Percentiles rank a stretch among this genome's conserved stretches.
Conservation (phyloP, 2,329 filamentous ascomycete genomes). For the Coniochaeta sp. region DNA sequence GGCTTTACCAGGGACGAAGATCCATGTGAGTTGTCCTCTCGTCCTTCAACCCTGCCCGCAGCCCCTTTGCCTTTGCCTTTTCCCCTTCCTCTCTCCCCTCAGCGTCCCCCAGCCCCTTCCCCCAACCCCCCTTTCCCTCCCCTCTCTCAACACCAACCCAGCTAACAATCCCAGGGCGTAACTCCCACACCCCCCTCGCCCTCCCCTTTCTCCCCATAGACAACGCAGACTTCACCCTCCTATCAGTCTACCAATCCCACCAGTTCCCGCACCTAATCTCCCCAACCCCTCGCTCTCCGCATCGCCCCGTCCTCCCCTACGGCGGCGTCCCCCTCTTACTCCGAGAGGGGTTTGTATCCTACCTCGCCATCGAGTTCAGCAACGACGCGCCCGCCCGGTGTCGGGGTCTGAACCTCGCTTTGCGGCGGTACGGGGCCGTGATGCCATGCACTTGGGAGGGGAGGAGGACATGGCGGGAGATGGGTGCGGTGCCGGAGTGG, state of each 20-base stretch:
- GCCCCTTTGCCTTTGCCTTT: background rate
- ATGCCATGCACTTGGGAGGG: background rate
- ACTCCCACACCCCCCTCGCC: slow-evolving; percentile 8
- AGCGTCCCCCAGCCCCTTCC: background rate
- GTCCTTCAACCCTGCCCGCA: background rate
- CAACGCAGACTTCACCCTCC: slow-evolving; percentile 12
- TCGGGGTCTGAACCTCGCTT: background rate
- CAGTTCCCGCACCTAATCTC: slow-evolving; percentile 11
- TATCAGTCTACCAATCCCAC: slow-evolving; percentile 12
- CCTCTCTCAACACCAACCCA: slow-evolving; percentile 9
- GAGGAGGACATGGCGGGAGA: background rate
- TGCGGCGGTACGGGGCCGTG: background rate
- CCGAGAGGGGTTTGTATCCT: slow-evolving; percentile 8
- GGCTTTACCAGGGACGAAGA: slow-evolving; percentile 9
- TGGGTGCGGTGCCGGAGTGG: background rate
- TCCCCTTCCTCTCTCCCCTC: background rate
- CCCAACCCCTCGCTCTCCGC: slow-evolving; percentile 5
- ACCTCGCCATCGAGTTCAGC: slow-evolving; percentile 11
- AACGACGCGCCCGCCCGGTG: slow-evolving; percentile 7
- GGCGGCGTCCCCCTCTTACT: slow-evolving; percentile 13
- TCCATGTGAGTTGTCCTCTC: slow-evolving; percentile 10
- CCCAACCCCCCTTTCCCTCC: slow-evolving; percentile 6
- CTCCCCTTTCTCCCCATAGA: slow-evolving; percentile 10
- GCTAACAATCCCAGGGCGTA: slow-evolving; percentile 11
- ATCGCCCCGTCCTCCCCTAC: slow-evolving; percentile 8